Evolutionary conservation across 768 basidiomycete species (phyloP).

Genomic region (Auricularia sp.): DNA sequence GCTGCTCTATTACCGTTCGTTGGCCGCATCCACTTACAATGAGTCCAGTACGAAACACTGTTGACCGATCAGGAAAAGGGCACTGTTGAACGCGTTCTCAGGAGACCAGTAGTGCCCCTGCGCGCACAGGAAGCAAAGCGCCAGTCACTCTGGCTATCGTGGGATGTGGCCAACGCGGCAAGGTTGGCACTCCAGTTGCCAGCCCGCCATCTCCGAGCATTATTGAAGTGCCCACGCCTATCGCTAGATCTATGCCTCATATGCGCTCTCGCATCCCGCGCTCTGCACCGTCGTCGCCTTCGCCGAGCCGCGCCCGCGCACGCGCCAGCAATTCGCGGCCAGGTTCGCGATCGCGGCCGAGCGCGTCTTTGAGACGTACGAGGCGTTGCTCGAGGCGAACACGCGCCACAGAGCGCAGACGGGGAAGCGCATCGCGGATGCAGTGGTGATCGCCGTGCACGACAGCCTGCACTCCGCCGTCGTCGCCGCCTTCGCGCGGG

Average conservation of each 20-base stretch:
- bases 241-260: slow-evolving; percentile 49
- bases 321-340: slow-evolving; percentile 47
- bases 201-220: neutral
- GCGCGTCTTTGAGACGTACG: slow-evolving; percentile 62
- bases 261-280: slow-evolving; percentile 49
- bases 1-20: no score
- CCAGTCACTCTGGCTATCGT: slow-evolving; percentile 20
- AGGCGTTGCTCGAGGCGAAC: slow-evolving; percentile 60
- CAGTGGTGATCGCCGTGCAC: slow-evolving; percentile 71
- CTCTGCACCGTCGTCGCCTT: slow-evolving; percentile 73
- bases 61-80: no score
- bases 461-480: slow-evolving; percentile 73
- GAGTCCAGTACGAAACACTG: no score
- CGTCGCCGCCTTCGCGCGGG: slow-evolving; percentile 60
- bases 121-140: neutral
- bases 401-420: slow-evolving; percentile 30
- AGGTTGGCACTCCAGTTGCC: slow-evolving; percentile 30
- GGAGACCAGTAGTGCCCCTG: no score
- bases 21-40: no score
- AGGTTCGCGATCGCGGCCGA: slow-evolving; percentile 53
- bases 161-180: slow-evolving; percentile 78
- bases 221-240: no score
- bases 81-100: no score
- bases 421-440: slow-evolving; percentile 70
- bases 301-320: slow-evolving; percentile 69